Evolutionary conservation across 2,329 filamentous ascomycete genomes (phyloP).

Genomic region (Diplocarpon rosae): DNA sequence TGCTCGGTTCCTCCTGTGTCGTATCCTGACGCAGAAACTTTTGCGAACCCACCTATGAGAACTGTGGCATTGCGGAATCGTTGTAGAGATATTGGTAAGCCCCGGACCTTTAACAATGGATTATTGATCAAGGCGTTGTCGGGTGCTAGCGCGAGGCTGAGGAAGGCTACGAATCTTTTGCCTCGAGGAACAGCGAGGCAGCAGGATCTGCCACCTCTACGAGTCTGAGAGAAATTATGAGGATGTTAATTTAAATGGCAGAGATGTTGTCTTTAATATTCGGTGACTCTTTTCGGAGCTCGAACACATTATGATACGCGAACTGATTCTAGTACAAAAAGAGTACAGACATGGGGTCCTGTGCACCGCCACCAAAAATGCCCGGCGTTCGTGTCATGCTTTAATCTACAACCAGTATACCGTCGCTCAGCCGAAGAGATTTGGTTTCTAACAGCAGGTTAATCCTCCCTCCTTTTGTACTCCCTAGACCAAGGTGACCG

Average conservation of each 20-base stretch:
- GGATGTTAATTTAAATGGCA: too few species aligned
- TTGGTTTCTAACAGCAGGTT: too few species aligned
- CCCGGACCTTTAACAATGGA: not conserved
- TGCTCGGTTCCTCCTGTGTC: not conserved
- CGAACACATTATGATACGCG: slow-evolving; percentile 2
- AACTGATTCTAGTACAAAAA: not conserved
- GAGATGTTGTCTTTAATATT: not conserved
- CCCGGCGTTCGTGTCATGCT: too few species aligned
- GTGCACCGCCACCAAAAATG: too few species aligned
- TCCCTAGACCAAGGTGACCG: slow-evolving; percentile 11
- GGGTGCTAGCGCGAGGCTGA: not conserved
- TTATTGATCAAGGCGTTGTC: not conserved
- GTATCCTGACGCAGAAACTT: not conserved
- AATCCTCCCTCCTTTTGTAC: slow-evolving; percentile 1
- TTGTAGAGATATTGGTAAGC: not conserved
- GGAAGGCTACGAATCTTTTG: slow-evolving; percentile 10
- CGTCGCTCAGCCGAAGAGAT: not conserved
- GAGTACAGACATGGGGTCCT: not conserved
- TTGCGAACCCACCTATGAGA: not conserved
- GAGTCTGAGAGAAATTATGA: too few species aligned
- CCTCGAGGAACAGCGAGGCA: not conserved
- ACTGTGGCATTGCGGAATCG: not conserved
- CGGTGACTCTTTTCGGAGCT: slow-evolving; percentile 2
- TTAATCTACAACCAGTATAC: not conserved
- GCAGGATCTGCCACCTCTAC: not conserved